Evolutionary conservation across 176 grass and related monocot genomes (phyloP).

Genomic region (Zoysia japonica): DNA sequence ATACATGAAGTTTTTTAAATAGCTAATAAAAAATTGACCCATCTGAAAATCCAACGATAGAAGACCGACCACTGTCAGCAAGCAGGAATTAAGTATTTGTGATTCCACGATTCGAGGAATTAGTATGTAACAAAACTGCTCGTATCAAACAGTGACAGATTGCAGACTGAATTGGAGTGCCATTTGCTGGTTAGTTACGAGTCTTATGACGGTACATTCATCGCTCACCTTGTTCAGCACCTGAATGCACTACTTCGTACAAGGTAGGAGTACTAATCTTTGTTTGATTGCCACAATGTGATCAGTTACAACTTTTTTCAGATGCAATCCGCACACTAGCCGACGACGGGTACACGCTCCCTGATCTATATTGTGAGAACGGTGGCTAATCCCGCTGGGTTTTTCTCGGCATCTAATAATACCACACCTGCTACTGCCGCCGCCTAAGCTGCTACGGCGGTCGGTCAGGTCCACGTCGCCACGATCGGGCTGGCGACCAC

Average conservation of each 20-base stretch:
- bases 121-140: too few relatives aligned
- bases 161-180: too few relatives aligned
- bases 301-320: background rate
- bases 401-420: background rate
- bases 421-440: background rate
- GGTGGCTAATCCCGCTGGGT: slow-evolving; percentile 2
- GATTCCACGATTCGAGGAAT: too few relatives aligned
- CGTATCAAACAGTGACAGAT: too few relatives aligned
- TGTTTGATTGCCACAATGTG: background rate
- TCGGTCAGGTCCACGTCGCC: slow-evolving; percentile 60
- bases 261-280: background rate
- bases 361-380: background rate
- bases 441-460: background rate
- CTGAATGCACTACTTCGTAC: background rate
- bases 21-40: too few relatives aligned
- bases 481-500: slow-evolving; percentile 81
- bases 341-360: background rate
- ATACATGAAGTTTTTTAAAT: too few relatives aligned
- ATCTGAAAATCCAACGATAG: too few relatives aligned
- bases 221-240: background rate
- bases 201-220: background rate
- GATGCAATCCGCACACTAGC: background rate
- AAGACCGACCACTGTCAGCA: too few relatives aligned
- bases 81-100: too few relatives aligned
- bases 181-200: background rate